Percentiles rank a stretch among this genome's conserved stretches.
Conservation (phyloP, 352 stramenopile species). For the Thraustochytrium striatum region DNA sequence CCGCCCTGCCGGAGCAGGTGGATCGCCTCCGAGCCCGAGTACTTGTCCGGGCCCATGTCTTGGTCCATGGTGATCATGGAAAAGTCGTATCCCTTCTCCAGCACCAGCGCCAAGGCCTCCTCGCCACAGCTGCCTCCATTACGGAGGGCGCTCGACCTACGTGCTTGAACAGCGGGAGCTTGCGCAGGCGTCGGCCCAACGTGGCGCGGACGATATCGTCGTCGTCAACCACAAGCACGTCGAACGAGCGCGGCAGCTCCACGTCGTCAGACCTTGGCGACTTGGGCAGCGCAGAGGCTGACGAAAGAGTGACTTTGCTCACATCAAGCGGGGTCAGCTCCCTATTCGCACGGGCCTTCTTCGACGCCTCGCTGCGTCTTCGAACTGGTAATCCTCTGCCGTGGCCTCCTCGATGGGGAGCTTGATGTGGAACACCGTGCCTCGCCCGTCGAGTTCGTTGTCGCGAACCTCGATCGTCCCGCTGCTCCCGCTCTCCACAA, state of each 20-base stretch:
- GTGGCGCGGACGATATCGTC: constrained; percentile 26
- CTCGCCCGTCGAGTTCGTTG: constrained; percentile 2
- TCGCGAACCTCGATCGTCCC: background rate
- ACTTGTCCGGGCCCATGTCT: constrained; percentile 15
- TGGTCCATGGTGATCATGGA: constrained; percentile 13
- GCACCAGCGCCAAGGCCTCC: background rate
- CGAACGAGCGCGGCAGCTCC: background rate
- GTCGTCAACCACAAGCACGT: constrained; percentile 20
- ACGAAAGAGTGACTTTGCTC: too few species aligned
- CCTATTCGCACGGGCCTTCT: too few species aligned
- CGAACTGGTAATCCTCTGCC: too few species aligned
- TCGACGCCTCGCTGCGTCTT: too few species aligned
- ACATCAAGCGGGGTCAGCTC: too few species aligned
- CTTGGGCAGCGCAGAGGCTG: too few species aligned
- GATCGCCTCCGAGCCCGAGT: constrained; percentile 12
- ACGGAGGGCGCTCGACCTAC: background rate
- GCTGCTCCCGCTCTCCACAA: background rate
- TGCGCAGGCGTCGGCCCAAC: background rate
- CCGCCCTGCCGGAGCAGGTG: background rate
- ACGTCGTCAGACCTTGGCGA: background rate
- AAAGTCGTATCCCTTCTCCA: background rate
- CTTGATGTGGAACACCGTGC: constrained; percentile 24
- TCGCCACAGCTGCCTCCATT: constrained; percentile 18
- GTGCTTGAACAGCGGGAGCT: constrained; percentile 13
- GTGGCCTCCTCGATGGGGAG: background rate